Base-by-base conservation (phyloP, 2,329 filamentous ascomycete species). In the Paecilomyces niveus region DNA sequence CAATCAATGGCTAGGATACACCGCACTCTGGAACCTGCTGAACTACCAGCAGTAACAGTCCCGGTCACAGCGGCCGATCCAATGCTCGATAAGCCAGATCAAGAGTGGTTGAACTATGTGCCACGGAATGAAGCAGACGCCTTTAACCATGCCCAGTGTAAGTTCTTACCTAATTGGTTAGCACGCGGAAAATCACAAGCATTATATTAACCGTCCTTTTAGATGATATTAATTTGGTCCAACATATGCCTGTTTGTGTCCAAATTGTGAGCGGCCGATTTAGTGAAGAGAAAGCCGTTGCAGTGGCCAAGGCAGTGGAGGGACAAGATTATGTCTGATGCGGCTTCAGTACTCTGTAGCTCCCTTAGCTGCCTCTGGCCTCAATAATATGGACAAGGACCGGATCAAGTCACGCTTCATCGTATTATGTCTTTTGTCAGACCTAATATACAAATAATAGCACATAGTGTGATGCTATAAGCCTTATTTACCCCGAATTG, bases 1-100 rank as follows among this genome's bases (percentile, higher is more conserved):
- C 57, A 72, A 64, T 62, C 69, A 66, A 53, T 76, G 70, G 58
- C 65, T 68, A 57, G 70, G 69, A 15, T 74, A 74, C 57, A 73
- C 70, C 0, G 66, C 65, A 52, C 65, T 74, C 59, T 69, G 73
- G 73, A 70, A 73, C 39, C 26, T 76, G 29, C 32, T 74, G 35
- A 65, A 76, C 1, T 71, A 68, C 63, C 72, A 3, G 65, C 66
- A 24, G 54, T 74, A 54, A 62, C 67, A 24, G 58, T 75, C 54
- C 71, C 73, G 18, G 67, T 63, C 1, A 73, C n/a, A n/a, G n/a
- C n/a, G n/a, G n/a, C n/a, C n/a, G n/a, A n/a, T n/a, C 71, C 18
- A 70, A 66, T 61, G 61, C 59, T 64, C 1, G 56, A 66, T 50
- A 26, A 52, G n/a, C 53, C 60, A 57, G 57, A 65, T 58, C 58